Percentiles rank a stretch among this genome's conserved stretches.
phyloP scores from a whole-genome alignment of 2,329 filamentous ascomycete genomes.

The Graphiopsis chlorocephala region DNA sequence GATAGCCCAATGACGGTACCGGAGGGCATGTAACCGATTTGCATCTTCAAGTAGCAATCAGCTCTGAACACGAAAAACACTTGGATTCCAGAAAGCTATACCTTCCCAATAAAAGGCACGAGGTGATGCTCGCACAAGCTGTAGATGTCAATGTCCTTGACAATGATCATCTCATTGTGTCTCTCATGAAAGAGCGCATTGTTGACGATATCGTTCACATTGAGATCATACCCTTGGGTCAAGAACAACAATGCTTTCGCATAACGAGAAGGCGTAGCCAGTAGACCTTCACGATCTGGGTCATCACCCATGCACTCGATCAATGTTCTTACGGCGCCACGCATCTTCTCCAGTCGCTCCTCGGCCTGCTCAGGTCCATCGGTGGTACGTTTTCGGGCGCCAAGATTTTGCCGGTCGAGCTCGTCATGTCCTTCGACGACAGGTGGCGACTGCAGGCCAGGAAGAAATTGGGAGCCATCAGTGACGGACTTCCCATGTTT shows the following conservation, averaged over 20 bases:
- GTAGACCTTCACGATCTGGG: slow-evolving; percentile 56
- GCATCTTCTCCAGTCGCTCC: slow-evolving; percentile 53
- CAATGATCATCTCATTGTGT: slow-evolving; percentile 90
- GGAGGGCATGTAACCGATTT: slow-evolving; percentile 91
- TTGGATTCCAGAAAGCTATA: slow-evolving; percentile 36
- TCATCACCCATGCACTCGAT: slow-evolving; percentile 62
- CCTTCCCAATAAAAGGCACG: slow-evolving; percentile 89
- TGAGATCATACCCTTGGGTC: slow-evolving; percentile 89
- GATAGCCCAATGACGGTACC: slow-evolving; percentile 85
- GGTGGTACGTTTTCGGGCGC: background rate
- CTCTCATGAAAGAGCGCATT: slow-evolving; percentile 88
- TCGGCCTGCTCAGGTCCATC: slow-evolving; percentile 27
- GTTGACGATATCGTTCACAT: slow-evolving; percentile 82
- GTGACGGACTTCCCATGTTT: background rate
- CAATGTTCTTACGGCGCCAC: slow-evolving; percentile 57
- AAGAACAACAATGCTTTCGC: slow-evolving; percentile 89
- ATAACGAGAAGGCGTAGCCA: slow-evolving; percentile 70
- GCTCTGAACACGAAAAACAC: background rate
- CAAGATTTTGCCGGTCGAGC: background rate
- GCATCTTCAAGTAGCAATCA: slow-evolving; percentile 61
- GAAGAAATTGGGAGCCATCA: background rate
- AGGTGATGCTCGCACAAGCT: slow-evolving; percentile 92
- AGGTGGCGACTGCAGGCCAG: background rate
- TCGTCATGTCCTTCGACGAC: background rate
- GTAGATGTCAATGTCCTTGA: slow-evolving; percentile 91